Percentiles rank a stretch among this genome's conserved stretches.
phyloP scores from a whole-genome alignment of 352 stramenopile genomes.

The Globisporangium apiculatum region DNA sequence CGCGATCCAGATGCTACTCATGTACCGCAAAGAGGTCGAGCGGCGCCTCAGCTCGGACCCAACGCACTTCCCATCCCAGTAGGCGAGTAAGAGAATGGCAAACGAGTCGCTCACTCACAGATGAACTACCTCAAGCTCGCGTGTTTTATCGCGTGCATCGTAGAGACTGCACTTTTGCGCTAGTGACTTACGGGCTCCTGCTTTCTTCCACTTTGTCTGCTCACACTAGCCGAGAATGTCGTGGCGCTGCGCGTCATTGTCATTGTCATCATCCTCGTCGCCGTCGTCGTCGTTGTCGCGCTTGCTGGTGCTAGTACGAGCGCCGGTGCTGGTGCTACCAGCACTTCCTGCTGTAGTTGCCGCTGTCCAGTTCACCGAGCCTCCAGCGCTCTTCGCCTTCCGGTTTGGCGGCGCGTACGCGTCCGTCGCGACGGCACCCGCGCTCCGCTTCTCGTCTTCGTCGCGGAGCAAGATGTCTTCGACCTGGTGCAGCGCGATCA shows the following conservation, averaged over 20 bases:
- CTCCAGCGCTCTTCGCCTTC: not conserved
- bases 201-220: too few relatives aligned
- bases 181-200: too few relatives aligned
- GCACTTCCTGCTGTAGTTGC: not conserved
- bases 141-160: too few relatives aligned
- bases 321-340: not conserved
- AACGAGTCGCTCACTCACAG: too few relatives aligned
- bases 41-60: slow-evolving; percentile 34
- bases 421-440: not conserved
- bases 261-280: slow-evolving; percentile 15
- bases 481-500: slow-evolving; percentile 34
- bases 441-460: slow-evolving; percentile 29
- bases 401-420: slow-evolving; percentile 5
- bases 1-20: slow-evolving; percentile 49
- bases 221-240: slow-evolving; percentile 27
- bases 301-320: slow-evolving; percentile 1
- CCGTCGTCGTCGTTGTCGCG: slow-evolving; percentile 17
- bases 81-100: not conserved
- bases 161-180: too few relatives aligned
- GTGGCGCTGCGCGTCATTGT: slow-evolving; percentile 17
- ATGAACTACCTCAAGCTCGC: too few relatives aligned
- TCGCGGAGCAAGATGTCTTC: slow-evolving; percentile 37
- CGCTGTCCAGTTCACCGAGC: slow-evolving; percentile 8
- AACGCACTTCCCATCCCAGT: slow-evolving; percentile 12
- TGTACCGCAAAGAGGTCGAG: slow-evolving; percentile 59